A percentile compares a stretch with the other conserved stretches of the same genome.
phyloP scores from a whole-genome alignment of 1,139 yeast genomes.

The Oligophagozyma castellii region DNA sequence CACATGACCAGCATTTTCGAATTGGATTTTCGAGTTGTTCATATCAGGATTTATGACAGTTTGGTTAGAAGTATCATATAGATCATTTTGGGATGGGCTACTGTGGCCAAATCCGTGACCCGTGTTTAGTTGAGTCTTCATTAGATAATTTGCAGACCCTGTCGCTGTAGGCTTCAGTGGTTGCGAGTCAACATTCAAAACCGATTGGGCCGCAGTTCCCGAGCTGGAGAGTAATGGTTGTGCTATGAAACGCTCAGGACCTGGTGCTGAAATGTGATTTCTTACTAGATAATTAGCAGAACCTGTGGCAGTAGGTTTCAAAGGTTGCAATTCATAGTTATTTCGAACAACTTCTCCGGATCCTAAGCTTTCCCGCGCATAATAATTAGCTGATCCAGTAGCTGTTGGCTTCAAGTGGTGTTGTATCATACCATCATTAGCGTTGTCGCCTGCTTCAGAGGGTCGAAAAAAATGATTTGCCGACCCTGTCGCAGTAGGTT shows the following conservation, averaged over 20 bases:
- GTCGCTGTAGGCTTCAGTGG: conserved; percentile 22
- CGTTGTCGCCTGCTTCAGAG: too few species aligned
- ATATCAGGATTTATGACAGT: too few species aligned
- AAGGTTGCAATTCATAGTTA: conserved; percentile 19
- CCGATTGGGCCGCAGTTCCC: conserved; percentile 1
- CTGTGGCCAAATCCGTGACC: too few species aligned
- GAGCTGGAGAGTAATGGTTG: background rate
- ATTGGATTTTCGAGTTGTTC: too few species aligned
- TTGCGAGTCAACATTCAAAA: conserved; percentile 4
- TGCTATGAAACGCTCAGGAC: too few species aligned
- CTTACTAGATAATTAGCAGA: conserved; percentile 28
- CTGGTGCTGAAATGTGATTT: conserved; percentile 4
- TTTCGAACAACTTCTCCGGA: conserved; percentile 1
- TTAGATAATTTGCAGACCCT: conserved; percentile 20
- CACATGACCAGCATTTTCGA: too few species aligned
- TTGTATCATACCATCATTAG: too few species aligned
- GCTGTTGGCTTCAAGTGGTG: conserved; percentile 40
- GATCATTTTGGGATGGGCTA: too few species aligned
- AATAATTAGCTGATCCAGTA: conserved; percentile 37
- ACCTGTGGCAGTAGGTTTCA: conserved; percentile 41
- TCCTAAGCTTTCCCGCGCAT: conserved; percentile 7
- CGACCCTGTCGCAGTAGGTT: conserved; percentile 12
- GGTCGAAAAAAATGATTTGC: too few species aligned
- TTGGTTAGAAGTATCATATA: too few species aligned
- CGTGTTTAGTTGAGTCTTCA: conserved; percentile 12